Evolutionary conservation across 345 rosid genomes (phyloP).

Genomic region (Salix brachista): DNA sequence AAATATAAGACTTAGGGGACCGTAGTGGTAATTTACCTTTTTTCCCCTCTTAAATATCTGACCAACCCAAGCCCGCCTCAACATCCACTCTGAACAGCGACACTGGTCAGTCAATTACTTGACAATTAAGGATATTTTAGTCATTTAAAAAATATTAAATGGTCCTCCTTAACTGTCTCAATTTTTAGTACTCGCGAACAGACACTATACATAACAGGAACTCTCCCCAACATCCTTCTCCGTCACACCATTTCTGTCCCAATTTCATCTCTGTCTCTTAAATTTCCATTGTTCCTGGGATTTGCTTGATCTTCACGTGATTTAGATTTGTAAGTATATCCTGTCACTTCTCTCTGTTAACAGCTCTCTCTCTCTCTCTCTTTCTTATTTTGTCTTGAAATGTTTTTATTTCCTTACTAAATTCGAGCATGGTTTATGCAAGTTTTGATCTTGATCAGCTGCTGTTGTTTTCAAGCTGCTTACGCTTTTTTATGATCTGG

Average conservation of each 20-base stretch:
- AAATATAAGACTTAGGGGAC: too few relatives aligned
- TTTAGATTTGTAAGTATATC: slow-evolving; percentile 8
- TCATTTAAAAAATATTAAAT: not conserved
- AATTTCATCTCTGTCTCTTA: not conserved
- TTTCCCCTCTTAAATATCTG: not conserved
- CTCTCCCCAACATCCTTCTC: not conserved
- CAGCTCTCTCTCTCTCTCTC: not conserved
- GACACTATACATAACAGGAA: not conserved
- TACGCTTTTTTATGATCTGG: slow-evolving; percentile 3
- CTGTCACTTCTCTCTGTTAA: not conserved
- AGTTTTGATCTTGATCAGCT: not conserved
- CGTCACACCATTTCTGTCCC: not conserved
- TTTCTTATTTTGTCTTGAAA: not conserved
- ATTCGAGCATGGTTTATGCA: not conserved
- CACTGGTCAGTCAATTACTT: not conserved
- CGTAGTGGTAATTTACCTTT: not conserved
- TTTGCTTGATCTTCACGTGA: slow-evolving; percentile 9
- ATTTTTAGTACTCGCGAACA: not conserved
- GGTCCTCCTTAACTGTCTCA: not conserved
- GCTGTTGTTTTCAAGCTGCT: not conserved
- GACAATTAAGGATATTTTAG: not conserved
- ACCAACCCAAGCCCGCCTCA: not conserved
- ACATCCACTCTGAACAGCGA: not conserved
- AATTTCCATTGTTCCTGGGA: not conserved
- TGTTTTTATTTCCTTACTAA: not conserved